Evolutionary conservation across 768 basidiomycete species (phyloP).

Genomic region (Phanerodontia chrysosporium): DNA sequence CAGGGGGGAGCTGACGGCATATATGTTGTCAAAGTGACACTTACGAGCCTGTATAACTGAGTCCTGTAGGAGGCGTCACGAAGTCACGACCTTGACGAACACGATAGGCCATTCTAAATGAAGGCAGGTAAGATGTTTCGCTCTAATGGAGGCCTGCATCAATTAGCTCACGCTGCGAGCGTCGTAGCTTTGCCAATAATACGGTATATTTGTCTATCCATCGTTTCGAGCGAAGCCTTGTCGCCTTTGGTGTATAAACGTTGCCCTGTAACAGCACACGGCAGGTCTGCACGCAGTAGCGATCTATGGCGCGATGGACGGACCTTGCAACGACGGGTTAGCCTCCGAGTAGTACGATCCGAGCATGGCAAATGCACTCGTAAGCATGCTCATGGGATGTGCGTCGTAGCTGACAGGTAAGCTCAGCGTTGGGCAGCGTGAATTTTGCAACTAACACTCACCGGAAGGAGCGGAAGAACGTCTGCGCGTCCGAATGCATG

Average conservation of each 20-base stretch:
- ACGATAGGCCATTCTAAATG: constrained; percentile 81
- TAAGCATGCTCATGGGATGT: constrained; percentile 89
- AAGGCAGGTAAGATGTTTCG: too few relatives aligned
- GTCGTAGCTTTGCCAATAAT: constrained; percentile 87
- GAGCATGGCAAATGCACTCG: constrained; percentile 82
- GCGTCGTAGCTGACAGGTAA: constrained; percentile 65
- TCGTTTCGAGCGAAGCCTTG: constrained; percentile 59
- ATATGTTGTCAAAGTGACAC: constrained; percentile 26
- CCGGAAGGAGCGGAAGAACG: constrained; percentile 40
- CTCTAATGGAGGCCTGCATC: too few relatives aligned
- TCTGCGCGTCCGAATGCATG: constrained; percentile 37
- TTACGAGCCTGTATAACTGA: constrained; percentile 82
- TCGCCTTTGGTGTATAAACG: constrained; percentile 71
- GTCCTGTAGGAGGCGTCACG: constrained; percentile 75
- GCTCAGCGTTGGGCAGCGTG: too few relatives aligned
- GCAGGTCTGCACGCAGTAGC: not conserved
- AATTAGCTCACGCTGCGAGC: constrained; percentile 82
- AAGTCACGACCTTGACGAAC: constrained; percentile 88
- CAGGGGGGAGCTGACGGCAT: not conserved
- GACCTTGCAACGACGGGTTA: constrained; percentile 83
- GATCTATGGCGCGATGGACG: constrained; percentile 8
- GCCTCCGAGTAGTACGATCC: constrained; percentile 87
- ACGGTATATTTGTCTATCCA: constrained; percentile 92
- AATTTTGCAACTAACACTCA: not conserved
- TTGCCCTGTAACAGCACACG: constrained; percentile 49